phyloP scores from a whole-genome alignment of 192 early-diverging fungal genomes.

The Physocladia obscura region DNA sequence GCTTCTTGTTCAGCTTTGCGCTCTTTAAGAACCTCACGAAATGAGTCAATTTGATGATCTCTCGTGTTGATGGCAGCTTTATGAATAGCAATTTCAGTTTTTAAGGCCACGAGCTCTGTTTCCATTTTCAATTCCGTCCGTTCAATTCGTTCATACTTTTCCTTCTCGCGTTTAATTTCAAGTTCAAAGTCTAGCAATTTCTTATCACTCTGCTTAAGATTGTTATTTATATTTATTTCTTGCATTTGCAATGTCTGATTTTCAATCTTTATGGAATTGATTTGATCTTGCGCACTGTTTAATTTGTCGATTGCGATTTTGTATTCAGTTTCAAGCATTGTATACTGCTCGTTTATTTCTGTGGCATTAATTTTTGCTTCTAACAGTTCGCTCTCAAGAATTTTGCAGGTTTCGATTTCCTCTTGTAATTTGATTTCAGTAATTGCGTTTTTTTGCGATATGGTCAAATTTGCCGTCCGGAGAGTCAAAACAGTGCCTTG shows the following conservation, averaged over 20 bases:
- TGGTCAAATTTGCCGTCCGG: too few species aligned
- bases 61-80: not conserved
- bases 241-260: not conserved
- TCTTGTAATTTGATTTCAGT: too few species aligned
- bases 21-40: constrained; percentile 5
- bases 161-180: not conserved
- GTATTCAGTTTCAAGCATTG: not conserved
- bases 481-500: too few species aligned
- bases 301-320: not conserved
- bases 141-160: not conserved
- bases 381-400: not conserved
- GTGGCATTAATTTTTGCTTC: not conserved
- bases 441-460: too few species aligned
- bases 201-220: not conserved
- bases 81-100: constrained; percentile 14
- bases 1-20: not conserved
- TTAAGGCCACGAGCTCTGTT: constrained; percentile 8
- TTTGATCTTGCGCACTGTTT: not conserved
- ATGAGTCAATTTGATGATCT: constrained; percentile 14
- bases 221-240: not conserved
- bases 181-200: not conserved
- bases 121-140: not conserved
- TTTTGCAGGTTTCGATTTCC: not conserved
- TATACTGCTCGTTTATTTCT: constrained; percentile 2
- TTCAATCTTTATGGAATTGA: not conserved